phyloP scores from a whole-genome alignment of 306 rosid species.

The Phaseolus lunatus region DNA sequence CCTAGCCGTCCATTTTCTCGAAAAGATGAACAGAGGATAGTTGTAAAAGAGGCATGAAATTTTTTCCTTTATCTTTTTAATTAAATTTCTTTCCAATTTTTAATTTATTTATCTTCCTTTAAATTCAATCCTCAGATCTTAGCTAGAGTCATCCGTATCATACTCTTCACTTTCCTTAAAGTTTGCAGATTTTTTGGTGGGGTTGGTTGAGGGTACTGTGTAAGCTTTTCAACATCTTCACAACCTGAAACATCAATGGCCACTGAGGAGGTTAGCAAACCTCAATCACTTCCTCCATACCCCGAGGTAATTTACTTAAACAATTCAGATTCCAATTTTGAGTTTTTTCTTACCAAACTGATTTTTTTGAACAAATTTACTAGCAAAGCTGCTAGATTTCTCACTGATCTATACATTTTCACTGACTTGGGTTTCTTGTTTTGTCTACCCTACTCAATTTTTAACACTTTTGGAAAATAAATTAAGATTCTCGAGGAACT shows the following conservation, averaged over 20 bases:
- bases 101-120: conserved; percentile 47
- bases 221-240: conserved; percentile 38
- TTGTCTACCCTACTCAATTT: background rate
- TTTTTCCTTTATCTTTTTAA: background rate
- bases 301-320: conserved; percentile 73
- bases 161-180: conserved; percentile 1
- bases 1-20: conserved; percentile 59
- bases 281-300: conserved; percentile 77
- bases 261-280: conserved; percentile 68
- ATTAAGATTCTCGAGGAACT: conserved; percentile 1
- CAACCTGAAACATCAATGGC: conserved; percentile 63
- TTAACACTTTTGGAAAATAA: background rate
- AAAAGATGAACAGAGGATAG: conserved; percentile 31
- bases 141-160: conserved; percentile 39
- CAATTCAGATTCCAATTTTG: background rate
- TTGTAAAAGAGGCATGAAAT: conserved; percentile 32
- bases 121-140: conserved; percentile 55
- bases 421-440: background rate
- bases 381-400: background rate
- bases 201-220: background rate
- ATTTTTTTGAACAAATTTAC: background rate
- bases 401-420: conserved; percentile 6
- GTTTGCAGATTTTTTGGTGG: background rate
- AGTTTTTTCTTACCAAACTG: background rate
- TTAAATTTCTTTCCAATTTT: conserved; percentile 37